These are phyloP conservation scores for Plasmodium coatneyi DNA, from an alignment of 169 alveolate genomes.

Conservation along the genomic window DNA sequence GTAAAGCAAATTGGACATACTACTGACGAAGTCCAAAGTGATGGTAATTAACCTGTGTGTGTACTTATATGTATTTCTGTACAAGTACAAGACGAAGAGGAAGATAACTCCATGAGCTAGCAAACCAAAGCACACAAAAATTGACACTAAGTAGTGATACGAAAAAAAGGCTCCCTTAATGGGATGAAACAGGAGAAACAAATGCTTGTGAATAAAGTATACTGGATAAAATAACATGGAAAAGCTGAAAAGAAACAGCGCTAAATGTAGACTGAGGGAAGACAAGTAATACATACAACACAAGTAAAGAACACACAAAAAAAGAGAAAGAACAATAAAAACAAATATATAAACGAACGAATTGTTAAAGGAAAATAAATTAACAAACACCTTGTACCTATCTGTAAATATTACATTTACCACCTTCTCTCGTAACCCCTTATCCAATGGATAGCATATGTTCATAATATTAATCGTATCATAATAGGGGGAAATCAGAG, in stretches of 20 bases:
- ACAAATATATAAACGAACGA: constrained; percentile 18
- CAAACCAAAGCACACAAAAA: constrained; percentile 9
- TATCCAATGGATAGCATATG: constrained; percentile 59
- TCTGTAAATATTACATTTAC: constrained; percentile 40
- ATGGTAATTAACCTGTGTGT: constrained; percentile 22
- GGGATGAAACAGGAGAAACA: constrained; percentile 51
- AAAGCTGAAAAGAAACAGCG: neutral
- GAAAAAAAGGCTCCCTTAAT: constrained; percentile 64
- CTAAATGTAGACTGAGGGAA: constrained; percentile 7
- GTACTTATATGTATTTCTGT: constrained; percentile 55
- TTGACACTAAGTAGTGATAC: constrained; percentile 40
- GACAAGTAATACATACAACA: constrained; percentile 14
- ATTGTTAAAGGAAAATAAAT: constrained; percentile 50
- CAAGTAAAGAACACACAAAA: constrained; percentile 24
- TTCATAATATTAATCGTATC: constrained; percentile 60
- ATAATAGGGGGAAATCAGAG: constrained; percentile 46
- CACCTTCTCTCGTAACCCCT: constrained; percentile 40
- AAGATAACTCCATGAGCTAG: constrained; percentile 31
- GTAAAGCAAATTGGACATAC: constrained; percentile 19
- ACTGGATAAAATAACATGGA: constrained; percentile 29
- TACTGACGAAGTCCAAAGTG: constrained; percentile 22
- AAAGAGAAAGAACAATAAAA: neutral
- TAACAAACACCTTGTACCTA: constrained; percentile 53
- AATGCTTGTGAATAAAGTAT: constrained; percentile 60
- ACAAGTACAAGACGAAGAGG: constrained; percentile 15